Percentiles rank a stretch among this genome's conserved stretches.
Conservation (phyloP, 306 rosid genomes). For the Oemleria cerasiformis region DNA sequence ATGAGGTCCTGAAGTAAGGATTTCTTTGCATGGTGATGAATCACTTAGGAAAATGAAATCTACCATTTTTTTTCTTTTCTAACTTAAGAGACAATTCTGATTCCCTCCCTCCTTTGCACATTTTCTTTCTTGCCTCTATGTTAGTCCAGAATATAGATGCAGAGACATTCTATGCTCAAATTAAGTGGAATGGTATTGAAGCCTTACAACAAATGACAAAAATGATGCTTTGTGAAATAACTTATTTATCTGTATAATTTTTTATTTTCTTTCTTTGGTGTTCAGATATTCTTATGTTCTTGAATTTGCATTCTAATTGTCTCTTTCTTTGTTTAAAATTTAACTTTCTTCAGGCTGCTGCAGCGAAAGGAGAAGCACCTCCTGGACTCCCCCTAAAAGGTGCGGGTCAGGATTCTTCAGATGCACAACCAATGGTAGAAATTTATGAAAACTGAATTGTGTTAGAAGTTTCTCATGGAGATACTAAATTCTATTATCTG, state of each 20-base stretch:
- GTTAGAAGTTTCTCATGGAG: conserved; percentile 10
- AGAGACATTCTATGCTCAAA: neutral
- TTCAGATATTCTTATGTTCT: neutral
- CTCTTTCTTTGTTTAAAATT: conserved; percentile 17
- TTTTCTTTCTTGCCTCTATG: neutral
- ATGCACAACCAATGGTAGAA: conserved; percentile 65
- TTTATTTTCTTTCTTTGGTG: neutral
- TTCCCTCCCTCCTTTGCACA: neutral
- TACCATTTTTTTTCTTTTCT: neutral
- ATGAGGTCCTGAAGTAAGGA: neutral
- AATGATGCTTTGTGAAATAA: neutral
- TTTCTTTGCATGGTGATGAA: neutral
- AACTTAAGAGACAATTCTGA: neutral
- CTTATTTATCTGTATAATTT: neutral
- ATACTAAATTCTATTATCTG: conserved; percentile 17
- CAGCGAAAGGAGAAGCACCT: conserved; percentile 99
- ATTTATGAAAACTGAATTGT: conserved; percentile 18
- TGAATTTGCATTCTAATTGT: neutral
- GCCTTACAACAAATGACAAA: neutral
- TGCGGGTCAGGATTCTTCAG: conserved; percentile 96
- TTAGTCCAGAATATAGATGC: neutral
- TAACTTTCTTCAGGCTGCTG: conserved; percentile 77
- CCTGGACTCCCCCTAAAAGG: conserved; percentile 97
- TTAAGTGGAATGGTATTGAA: neutral
- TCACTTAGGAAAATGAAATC: neutral